These are phyloP conservation scores for Syzygium aqueum DNA, from an alignment of 345 rosid species.

Conservation along the genomic window DNA sequence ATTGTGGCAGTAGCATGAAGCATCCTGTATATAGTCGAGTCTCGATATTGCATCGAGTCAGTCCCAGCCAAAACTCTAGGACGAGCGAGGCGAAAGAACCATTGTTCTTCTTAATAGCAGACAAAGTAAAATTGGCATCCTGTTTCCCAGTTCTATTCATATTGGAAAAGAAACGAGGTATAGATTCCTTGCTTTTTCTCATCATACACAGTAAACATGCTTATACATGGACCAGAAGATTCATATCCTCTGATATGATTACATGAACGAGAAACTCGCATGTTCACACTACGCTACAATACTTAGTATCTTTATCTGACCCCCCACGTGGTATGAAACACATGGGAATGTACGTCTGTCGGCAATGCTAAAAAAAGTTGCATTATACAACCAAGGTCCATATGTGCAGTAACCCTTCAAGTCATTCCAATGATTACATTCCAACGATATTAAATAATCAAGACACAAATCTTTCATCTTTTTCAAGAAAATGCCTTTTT, in stretches of 20 bases:
- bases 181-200: not conserved
- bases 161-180: not conserved
- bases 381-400: not conserved
- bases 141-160: not conserved
- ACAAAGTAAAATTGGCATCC: not conserved
- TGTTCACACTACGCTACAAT: not conserved
- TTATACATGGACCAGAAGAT: not conserved
- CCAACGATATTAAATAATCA: not conserved
- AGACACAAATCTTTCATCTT: not conserved
- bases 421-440: not conserved
- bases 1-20: not conserved
- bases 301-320: not conserved
- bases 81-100: not conserved
- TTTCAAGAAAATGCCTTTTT: not conserved
- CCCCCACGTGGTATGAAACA: not conserved
- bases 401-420: not conserved
- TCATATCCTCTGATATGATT: not conserved
- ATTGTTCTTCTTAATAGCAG: not conserved
- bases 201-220: not conserved
- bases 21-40: not conserved
- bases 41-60: not conserved
- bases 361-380: not conserved
- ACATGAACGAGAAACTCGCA: not conserved
- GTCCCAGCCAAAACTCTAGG: not conserved
- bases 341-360: not conserved